phyloP scores from a whole-genome alignment of 1,139 yeast species.

The Komagataea norvegica region DNA sequence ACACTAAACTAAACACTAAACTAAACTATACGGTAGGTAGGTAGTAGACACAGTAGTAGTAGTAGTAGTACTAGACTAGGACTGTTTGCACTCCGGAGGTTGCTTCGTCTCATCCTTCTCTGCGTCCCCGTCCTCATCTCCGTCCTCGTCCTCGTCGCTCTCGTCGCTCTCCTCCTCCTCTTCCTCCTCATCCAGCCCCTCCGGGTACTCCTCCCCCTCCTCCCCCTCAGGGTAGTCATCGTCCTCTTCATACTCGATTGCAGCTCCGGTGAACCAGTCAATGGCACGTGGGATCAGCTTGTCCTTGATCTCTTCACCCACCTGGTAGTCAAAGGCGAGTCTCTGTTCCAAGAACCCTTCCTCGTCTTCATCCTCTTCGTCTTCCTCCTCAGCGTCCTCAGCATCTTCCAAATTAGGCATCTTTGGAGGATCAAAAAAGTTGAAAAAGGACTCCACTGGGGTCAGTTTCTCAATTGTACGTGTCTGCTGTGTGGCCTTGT shows the following conservation, averaged over 20 bases:
- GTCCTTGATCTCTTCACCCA: slow-evolving; percentile 96
- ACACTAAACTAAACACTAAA: too few relatives aligned
- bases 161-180: slow-evolving; percentile 23
- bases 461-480: slow-evolving; percentile 93
- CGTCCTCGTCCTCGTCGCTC: slow-evolving; percentile 12
- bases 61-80: slow-evolving; percentile 4
- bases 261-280: slow-evolving; percentile 98
- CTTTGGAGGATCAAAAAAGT: slow-evolving; percentile 91
- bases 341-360: slow-evolving; percentile 77
- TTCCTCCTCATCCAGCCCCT: slow-evolving; percentile 30
- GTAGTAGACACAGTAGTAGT: not conserved
- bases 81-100: slow-evolving; percentile 87
- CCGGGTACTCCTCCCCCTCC: slow-evolving; percentile 32
- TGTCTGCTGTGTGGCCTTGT: slow-evolving; percentile 94
- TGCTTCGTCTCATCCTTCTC: slow-evolving; percentile 38
- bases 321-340: slow-evolving; percentile 87
- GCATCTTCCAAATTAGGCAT: slow-evolving; percentile 54
- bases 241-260: slow-evolving; percentile 53
- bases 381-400: slow-evolving; percentile 44
- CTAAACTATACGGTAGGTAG: not conserved
- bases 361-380: slow-evolving; percentile 54
- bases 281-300: slow-evolving; percentile 92
- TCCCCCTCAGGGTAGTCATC: slow-evolving; percentile 30
- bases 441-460: slow-evolving; percentile 90
- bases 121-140: slow-evolving; percentile 6